These are phyloP conservation scores for Phytophthora fragariaefolia DNA, from an alignment of 352 stramenopile genomes.

Conservation along the genomic window DNA sequence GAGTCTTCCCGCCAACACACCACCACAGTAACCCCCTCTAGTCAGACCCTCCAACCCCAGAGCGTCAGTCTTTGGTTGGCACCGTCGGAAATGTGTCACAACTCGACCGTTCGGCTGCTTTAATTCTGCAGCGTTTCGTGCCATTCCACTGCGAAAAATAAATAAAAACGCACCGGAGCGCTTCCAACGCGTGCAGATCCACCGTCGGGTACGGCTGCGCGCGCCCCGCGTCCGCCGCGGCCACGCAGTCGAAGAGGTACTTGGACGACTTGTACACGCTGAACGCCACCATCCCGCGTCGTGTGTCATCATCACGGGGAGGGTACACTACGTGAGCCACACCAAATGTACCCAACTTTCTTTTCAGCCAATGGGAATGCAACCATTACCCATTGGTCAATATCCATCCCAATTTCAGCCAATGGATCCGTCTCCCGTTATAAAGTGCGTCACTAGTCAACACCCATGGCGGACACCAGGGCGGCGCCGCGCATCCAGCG, in stretches of 20 bases:
- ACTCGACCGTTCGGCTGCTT: neutral
- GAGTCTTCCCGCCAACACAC: conserved; percentile 33
- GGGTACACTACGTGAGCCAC: neutral
- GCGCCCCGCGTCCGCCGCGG: conserved; percentile 12
- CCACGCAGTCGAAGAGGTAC: conserved; percentile 72
- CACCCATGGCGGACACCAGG: conserved; percentile 9
- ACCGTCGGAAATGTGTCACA: conserved; percentile 21
- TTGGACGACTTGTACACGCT: conserved; percentile 71
- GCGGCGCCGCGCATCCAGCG: conserved; percentile 76
- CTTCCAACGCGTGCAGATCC: conserved; percentile 45
- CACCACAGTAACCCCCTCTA: neutral
- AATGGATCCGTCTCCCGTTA: conserved; percentile 50
- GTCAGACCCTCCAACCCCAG: neutral
- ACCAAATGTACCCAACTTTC: too few species aligned
- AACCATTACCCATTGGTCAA: too few species aligned
- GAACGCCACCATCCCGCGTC: conserved; percentile 46
- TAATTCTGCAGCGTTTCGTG: conserved; percentile 1
- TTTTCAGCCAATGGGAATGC: too few species aligned
- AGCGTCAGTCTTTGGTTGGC: neutral
- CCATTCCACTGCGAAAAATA: neutral
- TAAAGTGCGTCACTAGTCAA: conserved; percentile 48
- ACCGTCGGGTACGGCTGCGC: conserved; percentile 34
- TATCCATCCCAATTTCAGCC: conserved; percentile 39
- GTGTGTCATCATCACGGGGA: neutral
- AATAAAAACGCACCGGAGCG: conserved; percentile 48